Conservation (phyloP, 495 filamentous ascomycete genomes). For the Cudoniella acicularis region DNA sequence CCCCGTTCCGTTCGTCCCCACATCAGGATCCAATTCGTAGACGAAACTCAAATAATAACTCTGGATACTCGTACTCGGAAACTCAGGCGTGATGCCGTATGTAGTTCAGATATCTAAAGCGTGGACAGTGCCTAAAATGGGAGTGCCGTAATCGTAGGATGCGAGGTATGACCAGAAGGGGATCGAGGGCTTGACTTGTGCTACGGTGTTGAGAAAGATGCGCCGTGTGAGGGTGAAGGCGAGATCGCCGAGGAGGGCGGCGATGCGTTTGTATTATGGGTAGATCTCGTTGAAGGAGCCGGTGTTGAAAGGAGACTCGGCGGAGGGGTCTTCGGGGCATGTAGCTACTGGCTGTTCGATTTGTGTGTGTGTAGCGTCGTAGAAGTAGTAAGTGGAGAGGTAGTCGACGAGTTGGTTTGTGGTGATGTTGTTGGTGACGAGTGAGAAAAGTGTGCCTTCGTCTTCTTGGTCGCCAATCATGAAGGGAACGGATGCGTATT, state of each 20-base stretch:
- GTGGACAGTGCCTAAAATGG: conserved; percentile 71
- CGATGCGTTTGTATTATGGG: conserved; percentile 70
- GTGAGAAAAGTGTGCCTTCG: conserved; percentile 56
- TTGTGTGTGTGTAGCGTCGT: conserved; percentile 29
- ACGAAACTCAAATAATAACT: conserved; percentile 64
- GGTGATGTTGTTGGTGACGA: conserved; percentile 63
- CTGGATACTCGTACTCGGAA: conserved; percentile 53
- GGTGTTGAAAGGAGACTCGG: conserved; percentile 61
- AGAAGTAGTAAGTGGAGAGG: conserved; percentile 46
- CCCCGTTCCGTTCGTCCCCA: conserved; percentile 28
- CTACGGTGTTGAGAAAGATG: conserved; percentile 50
- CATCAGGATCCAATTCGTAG: conserved; percentile 61
- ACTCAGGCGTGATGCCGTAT: conserved; percentile 7
- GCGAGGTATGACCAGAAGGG: conserved; percentile 64
- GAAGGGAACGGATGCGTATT: conserved; percentile 52
- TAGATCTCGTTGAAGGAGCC: conserved; percentile 60
- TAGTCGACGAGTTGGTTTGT: conserved; percentile 56
- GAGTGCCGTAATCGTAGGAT: conserved; percentile 65
- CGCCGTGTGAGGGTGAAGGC: conserved; percentile 25
- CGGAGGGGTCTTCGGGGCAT: conserved; percentile 36
- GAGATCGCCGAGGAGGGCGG: conserved; percentile 67
- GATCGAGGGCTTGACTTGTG: conserved; percentile 46
- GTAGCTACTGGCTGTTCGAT: conserved; percentile 40
- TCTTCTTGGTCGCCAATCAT: conserved; percentile 59
- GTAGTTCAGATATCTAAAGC: conserved; percentile 44